Percentiles rank a stretch among this genome's conserved stretches.
These are phyloP conservation scores for Oehlia diaphana DNA, from an alignment of 192 early-diverging fungal genomes.

Conservation along the genomic window DNA sequence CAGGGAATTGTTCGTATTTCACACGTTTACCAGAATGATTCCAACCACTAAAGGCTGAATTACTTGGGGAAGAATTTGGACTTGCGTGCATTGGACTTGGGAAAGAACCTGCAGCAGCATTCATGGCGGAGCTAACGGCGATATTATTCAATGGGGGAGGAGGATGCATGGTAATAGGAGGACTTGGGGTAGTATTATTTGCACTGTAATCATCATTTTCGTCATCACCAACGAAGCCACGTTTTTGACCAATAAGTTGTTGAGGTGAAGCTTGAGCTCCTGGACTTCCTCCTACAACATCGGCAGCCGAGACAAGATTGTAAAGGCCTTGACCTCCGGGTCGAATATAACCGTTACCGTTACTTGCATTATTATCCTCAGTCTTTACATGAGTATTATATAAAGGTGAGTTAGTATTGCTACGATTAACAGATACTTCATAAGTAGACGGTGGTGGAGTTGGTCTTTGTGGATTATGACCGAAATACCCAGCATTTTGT, in stretches of 20 bases:
- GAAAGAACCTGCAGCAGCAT: slow-evolving; percentile 26
- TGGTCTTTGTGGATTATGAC: not conserved
- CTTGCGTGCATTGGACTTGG: slow-evolving; percentile 30
- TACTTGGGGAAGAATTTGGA: slow-evolving; percentile 21
- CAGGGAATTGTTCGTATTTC: slow-evolving; percentile 26
- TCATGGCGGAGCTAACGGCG: slow-evolving; percentile 13
- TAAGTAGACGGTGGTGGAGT: not conserved
- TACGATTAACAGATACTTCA: not conserved
- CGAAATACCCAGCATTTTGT: slow-evolving; percentile 4
- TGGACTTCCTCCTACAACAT: no score
- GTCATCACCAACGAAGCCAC: slow-evolving; percentile 18
- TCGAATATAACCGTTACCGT: slow-evolving; percentile 17
- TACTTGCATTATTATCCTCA: slow-evolving; percentile 16
- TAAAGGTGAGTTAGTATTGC: not conserved
- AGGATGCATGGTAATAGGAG: slow-evolving; percentile 29
- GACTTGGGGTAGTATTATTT: slow-evolving; percentile 24
- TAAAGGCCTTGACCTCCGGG: slow-evolving; percentile 1
- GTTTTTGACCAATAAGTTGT: slow-evolving; percentile 28
- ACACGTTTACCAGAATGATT: slow-evolving; percentile 22
- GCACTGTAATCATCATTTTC: slow-evolving; percentile 25
- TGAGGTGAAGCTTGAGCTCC: slow-evolving; percentile 25
- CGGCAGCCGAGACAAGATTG: slow-evolving; percentile 18
- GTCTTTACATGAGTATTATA: not conserved
- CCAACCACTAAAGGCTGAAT: slow-evolving; percentile 27
- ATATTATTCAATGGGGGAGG: slow-evolving; percentile 26